Evolutionary conservation across 345 rosid species (phyloP).

Genomic region (Eucalyptus victrix): DNA sequence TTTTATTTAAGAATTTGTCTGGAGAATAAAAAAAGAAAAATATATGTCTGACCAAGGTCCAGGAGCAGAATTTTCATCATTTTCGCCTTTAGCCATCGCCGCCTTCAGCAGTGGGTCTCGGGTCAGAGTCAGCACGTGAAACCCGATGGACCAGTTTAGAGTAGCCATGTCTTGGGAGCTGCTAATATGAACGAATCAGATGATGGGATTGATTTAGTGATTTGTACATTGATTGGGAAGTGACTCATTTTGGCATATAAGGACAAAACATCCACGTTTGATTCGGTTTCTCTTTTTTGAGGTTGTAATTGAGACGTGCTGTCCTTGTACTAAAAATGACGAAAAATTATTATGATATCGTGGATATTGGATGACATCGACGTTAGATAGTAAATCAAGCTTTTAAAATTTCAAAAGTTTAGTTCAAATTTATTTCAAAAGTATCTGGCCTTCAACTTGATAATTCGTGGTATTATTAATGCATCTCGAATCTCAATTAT

Average conservation of each 20-base stretch:
- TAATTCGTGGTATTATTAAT: background rate
- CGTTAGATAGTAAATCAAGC: background rate
- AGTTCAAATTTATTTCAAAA: background rate
- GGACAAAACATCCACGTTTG: background rate
- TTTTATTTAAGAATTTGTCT: too few relatives aligned
- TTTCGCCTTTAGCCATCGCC: accelerated
- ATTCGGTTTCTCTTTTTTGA: background rate
- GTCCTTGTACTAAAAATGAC: background rate
- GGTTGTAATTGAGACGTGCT: background rate
- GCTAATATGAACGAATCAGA: background rate
- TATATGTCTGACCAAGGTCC: too few relatives aligned
- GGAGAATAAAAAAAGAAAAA: too few relatives aligned
- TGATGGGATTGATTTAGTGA: background rate
- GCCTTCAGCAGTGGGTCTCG: background rate
- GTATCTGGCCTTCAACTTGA: background rate
- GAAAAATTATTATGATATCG: background rate
- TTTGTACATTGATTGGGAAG: background rate
- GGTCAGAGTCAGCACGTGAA: background rate
- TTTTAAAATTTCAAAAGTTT: background rate
- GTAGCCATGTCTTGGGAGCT: background rate
- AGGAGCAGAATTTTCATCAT: too few relatives aligned
- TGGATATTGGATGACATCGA: background rate
- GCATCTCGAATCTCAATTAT: background rate
- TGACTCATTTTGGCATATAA: background rate
- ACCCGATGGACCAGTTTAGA: background rate